A percentile compares a stretch with the other conserved stretches of the same genome.
Evolutionary conservation across 257 asterid species (phyloP).

Genomic region (Solanum chiquidenum): DNA sequence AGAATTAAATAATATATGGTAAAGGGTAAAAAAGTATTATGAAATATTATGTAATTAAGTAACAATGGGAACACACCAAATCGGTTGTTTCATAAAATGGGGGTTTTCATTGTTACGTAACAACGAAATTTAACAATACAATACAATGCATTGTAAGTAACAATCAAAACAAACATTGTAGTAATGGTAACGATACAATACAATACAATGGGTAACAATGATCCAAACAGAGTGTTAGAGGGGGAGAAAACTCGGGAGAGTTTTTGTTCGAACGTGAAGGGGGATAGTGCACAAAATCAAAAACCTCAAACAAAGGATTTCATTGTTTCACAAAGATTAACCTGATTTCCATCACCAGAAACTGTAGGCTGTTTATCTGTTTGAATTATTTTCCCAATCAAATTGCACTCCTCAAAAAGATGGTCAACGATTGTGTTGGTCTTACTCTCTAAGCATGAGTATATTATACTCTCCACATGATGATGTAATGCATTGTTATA

Average conservation of each 20-base stretch:
- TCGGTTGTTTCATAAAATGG: no score
- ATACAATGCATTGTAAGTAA: no score
- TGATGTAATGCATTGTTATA: conserved; percentile 92
- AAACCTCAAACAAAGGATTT: background rate
- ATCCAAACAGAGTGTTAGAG: no score
- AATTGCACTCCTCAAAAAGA: conserved; percentile 60
- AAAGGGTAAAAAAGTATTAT: no score
- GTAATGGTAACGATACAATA: no score
- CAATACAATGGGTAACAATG: no score
- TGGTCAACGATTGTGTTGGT: conserved; percentile 46
- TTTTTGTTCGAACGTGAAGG: background rate
- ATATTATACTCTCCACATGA: conserved; percentile 86
- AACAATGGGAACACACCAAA: no score
- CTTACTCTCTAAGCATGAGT: conserved; percentile 82
- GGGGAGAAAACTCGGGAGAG: background rate
- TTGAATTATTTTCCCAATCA: conserved; percentile 66
- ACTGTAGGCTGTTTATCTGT: conserved; percentile 50
- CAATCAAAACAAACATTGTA: no score
- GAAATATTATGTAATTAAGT: no score
- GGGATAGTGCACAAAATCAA: background rate
- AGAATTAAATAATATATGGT: no score
- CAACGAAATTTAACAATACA: no score
- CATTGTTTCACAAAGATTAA: conserved; percentile 8
- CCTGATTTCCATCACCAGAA: conserved; percentile 51
- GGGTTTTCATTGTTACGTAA: no score